Base-by-base conservation (phyloP, 2,329 filamentous ascomycete species). In the Curvularia eragrostidis region DNA sequence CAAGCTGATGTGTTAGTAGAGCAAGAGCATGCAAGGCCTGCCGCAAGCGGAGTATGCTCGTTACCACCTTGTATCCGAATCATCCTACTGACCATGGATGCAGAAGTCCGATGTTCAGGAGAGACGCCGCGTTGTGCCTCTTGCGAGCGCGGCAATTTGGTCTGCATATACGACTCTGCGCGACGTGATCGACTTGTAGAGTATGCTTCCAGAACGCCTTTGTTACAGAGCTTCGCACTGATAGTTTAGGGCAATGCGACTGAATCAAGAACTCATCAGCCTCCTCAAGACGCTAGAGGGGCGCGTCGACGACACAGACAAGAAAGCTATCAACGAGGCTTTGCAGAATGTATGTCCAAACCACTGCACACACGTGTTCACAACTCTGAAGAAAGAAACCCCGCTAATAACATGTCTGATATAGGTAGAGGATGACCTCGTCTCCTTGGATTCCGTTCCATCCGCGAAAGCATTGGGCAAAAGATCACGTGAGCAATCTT, bases 31-130 rank as follows among this genome's bases (percentile, higher is more conserved):
- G 68, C 46, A 64, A 67, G 43, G 61, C 51, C 7, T 71, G 67
- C 46, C 67, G 68, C 23, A 68, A 51, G 38, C 64, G 68, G 54
- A 71, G 67, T 68, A 44, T 15, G 60, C 36, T n/a, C 8, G 10
- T 26, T n/a, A 15, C 19, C 2, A 15, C 8, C 19, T 13, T 39
- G 9, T n/a, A 3, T 15, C 8, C 13, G 3, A 8, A 8, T 5
- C 7, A 6, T 3, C 5, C 3, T 21, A n/a, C 30, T 57, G 52
- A 58, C 50, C 8, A 9, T n/a, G 1, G 23, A 38, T 15, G 10
- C 21, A 69, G 65, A 72, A 51, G 63, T 71, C 18, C 69, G 61
- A 44, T 73, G 70, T 48, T 65, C 66, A 18, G 70, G 70, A 13
- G 67, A 65, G 10, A 42, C 48, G 7, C 70, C 70, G 21, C 48